These are phyloP conservation scores for Kwoniella pini DNA, from an alignment of 768 basidiomycete genomes.

Conservation along the genomic window DNA sequence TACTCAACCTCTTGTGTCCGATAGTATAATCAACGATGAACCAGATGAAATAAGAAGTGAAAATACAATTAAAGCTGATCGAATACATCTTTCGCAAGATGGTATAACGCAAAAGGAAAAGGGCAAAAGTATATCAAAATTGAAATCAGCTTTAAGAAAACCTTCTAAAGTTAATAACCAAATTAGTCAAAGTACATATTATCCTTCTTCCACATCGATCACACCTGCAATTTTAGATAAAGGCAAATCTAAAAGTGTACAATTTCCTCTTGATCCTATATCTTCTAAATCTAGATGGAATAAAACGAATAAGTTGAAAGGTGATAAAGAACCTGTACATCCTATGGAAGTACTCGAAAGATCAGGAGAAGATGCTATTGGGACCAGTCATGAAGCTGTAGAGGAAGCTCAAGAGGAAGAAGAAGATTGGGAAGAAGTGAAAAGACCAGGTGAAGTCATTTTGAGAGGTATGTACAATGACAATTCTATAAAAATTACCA, in stretches of 20 bases:
- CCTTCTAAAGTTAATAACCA: slow-evolving; percentile 1
- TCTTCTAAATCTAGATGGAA: neutral
- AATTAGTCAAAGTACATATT: no score
- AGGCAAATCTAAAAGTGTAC: slow-evolving; percentile 33
- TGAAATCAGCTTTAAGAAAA: slow-evolving; percentile 40
- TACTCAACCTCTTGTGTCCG: slow-evolving; percentile 20
- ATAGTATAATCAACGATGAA: neutral
- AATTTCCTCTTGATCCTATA: slow-evolving; percentile 40
- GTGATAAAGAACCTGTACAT: slow-evolving; percentile 58
- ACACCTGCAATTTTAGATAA: neutral
- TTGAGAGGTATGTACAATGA: slow-evolving; percentile 67
- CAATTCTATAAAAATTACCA: no score
- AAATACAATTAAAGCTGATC: no score
- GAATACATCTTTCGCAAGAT: no score
- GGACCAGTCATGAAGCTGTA: slow-evolving; percentile 68
- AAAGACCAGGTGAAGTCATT: slow-evolving; percentile 61
- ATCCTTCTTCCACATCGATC: neutral
- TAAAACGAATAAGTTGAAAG: slow-evolving; percentile 17
- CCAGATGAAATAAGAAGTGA: no score
- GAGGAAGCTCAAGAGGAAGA: slow-evolving; percentile 41
- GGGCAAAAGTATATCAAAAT: slow-evolving; percentile 4
- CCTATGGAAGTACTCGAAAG: slow-evolving; percentile 70
- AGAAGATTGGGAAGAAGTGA: slow-evolving; percentile 24
- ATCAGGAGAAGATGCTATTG: slow-evolving; percentile 61
- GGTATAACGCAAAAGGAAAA: neutral